These are phyloP conservation scores for Chytriomyces sp. DNA, from an alignment of 192 early-diverging fungal genomes.

Conservation along the genomic window DNA sequence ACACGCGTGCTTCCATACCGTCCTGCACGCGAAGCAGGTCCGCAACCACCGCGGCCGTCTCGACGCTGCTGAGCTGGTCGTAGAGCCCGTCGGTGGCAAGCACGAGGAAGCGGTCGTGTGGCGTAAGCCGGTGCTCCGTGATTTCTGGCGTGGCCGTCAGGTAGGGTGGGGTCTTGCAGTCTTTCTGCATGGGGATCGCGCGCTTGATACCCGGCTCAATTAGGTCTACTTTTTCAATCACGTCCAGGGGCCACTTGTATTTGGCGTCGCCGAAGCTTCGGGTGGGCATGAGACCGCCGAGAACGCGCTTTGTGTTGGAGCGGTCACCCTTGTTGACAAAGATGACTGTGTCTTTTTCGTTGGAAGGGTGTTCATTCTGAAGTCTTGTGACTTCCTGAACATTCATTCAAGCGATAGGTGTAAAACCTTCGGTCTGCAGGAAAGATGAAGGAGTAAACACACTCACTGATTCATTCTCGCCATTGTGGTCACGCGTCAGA, in stretches of 20 bases:
- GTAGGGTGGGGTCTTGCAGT: constrained; percentile 32
- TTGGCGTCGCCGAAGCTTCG: constrained; percentile 54
- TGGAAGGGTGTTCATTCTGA: constrained; percentile 50
- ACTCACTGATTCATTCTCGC: background rate
- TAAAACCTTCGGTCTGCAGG: too few relatives aligned
- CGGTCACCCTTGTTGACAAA: background rate
- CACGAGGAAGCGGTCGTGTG: constrained; percentile 49
- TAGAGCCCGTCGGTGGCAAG: constrained; percentile 57
- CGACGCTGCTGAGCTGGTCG: constrained; percentile 44
- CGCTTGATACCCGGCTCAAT: background rate
- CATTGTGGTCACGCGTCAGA: constrained; percentile 13
- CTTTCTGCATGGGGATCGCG: constrained; percentile 10
- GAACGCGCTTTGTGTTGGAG: constrained; percentile 36
- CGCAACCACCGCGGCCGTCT: constrained; percentile 39
- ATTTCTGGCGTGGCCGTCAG: constrained; percentile 56
- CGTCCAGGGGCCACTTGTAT: constrained; percentile 47
- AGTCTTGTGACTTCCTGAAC: constrained; percentile 44
- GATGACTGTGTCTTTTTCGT: constrained; percentile 46
- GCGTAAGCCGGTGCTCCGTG: constrained; percentile 38
- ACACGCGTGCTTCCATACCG: background rate
- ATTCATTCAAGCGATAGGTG: too few relatives aligned
- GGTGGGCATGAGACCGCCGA: constrained; percentile 57
- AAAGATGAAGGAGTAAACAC: too few relatives aligned
- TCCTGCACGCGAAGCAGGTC: background rate
- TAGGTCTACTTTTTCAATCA: constrained; percentile 26